Percentiles rank a stretch among this genome's conserved stretches.
These are phyloP conservation scores for Nicotiana tomentosiformis DNA, from an alignment of 257 asterid species.

Conservation along the genomic window DNA sequence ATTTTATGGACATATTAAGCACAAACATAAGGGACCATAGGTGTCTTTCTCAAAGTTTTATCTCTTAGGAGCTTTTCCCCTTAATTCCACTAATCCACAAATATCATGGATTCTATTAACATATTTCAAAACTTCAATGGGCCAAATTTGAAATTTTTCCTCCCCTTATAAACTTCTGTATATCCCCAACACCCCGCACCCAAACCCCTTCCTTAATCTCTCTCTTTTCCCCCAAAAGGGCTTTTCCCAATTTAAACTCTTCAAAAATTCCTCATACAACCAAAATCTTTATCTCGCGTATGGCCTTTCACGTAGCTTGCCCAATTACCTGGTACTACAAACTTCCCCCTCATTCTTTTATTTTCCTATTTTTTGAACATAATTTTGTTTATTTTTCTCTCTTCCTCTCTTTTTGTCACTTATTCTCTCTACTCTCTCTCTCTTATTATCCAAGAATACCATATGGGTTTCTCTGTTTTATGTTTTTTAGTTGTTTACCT, in stretches of 20 bases:
- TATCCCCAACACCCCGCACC: conserved; percentile 15
- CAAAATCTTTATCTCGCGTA: conserved; percentile 25
- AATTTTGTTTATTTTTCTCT: conserved; percentile 1
- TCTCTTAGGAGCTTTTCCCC: not conserved
- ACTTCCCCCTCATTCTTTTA: conserved; percentile 19
- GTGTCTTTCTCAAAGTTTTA: not conserved
- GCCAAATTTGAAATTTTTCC: not conserved
- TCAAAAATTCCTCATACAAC: conserved; percentile 23
- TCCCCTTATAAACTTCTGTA: not conserved
- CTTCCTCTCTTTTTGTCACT: not conserved
- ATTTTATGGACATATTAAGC: not conserved
- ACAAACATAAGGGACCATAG: not conserved
- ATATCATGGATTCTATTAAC: not conserved
- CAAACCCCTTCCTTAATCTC: not conserved
- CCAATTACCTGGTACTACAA: conserved; percentile 94
- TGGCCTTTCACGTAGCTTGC: conserved; percentile 99
- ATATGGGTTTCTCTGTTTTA: conserved; percentile 14
- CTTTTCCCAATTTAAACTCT: conserved; percentile 19
- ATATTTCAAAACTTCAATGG: conserved; percentile 15
- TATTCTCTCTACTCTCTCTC: conserved; percentile 8
- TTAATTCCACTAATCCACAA: not conserved
- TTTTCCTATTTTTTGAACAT: conserved; percentile 3
- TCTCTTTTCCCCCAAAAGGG: conserved; percentile 15
- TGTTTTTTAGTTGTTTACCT: conserved; percentile 11
- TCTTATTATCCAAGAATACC: conserved; percentile 1